These are phyloP conservation scores for Cardamine resedifolia DNA, from an alignment of 345 rosid species.

Conservation along the genomic window DNA sequence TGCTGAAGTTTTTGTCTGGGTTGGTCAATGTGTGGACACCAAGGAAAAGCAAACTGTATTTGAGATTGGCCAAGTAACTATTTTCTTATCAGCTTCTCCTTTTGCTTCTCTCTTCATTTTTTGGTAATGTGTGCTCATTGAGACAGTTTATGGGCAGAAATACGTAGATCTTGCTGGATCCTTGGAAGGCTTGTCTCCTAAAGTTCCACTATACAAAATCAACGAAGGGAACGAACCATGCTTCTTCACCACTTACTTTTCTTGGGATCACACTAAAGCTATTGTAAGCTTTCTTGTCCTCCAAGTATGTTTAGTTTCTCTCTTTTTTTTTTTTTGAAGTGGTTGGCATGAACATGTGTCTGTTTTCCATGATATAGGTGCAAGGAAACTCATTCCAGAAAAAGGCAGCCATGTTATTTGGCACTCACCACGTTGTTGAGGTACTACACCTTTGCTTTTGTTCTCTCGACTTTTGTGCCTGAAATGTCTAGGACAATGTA, in stretches of 20 bases:
- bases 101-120: neutral
- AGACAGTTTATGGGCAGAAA: conserved; percentile 54
- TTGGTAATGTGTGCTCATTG: conserved; percentile 19
- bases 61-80: conserved; percentile 82
- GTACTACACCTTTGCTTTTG: conserved; percentile 37
- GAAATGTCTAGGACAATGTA: neutral
- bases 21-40: conserved; percentile 79
- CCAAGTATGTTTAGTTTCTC: neutral
- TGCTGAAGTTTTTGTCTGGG: conserved; percentile 96
- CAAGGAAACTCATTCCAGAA: conserved; percentile 97
- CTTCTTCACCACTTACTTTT: conserved; percentile 88
- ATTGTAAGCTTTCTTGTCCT: conserved; percentile 47
- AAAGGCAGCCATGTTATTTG: conserved; percentile 83
- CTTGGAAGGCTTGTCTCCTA: conserved; percentile 76
- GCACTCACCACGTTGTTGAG: conserved; percentile 70
- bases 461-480: neutral
- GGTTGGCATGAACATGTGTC: neutral
- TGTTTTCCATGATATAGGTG: conserved; percentile 47
- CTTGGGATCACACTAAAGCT: conserved; percentile 84
- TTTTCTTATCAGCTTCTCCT: conserved; percentile 5
- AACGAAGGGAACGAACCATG: conserved; percentile 98
- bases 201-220: conserved; percentile 85
- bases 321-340: neutral
- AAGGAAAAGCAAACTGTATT: conserved; percentile 90
- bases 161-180: conserved; percentile 73